Evolutionary conservation across 2,329 filamentous ascomycete genomes (phyloP), one percentile per base, ranked within the genome.

Genomic region (Penicillium nordicum): DNA sequence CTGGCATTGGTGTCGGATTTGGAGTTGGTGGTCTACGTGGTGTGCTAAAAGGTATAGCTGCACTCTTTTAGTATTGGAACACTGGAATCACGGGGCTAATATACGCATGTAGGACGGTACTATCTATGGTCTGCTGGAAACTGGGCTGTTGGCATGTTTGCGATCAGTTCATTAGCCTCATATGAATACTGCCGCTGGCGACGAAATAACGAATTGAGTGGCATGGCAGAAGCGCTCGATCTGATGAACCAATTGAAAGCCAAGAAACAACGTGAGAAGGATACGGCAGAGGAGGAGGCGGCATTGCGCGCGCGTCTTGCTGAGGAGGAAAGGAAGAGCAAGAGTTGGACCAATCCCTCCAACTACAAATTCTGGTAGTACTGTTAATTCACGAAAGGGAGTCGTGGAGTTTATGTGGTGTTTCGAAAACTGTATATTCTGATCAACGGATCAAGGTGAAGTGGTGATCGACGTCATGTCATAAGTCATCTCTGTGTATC

Each of bases 141-240:
- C 68, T 96, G 90, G 89, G 92, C 91, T 0, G 91, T 94, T 6
- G 89, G 86, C 7, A 81, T 85, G 36, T 96, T 94, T 72, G 79
- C 87, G 25, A 70, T 88, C 21, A 83, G 83, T 7, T 87, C 88
- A n/a, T 79, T 88, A 45, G 81, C 82, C 30, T 87, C 88, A 49
- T 94, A 92, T 75, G 90, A 97, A 75, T 91, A 88, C 68, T 97
- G 93, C 76, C 86, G 92, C 68, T 87, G 86, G 63, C 82, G 84
- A 59, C 82, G 92, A 57, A 80, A 84, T 46, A 81, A 88, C 58
- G 93, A 97, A 75, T 84, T 87, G 66, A 84, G 87, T 59, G 88
- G 90, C 60, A 93, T 99, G 86, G 88, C 89, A 72, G 81, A 91
- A 62, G 89, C 89, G 4, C 88, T 96, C 53, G 90, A 96, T 70